Conservation (phyloP, 2,329 filamentous ascomycete species). For the Xylariaceae sp. region DNA sequence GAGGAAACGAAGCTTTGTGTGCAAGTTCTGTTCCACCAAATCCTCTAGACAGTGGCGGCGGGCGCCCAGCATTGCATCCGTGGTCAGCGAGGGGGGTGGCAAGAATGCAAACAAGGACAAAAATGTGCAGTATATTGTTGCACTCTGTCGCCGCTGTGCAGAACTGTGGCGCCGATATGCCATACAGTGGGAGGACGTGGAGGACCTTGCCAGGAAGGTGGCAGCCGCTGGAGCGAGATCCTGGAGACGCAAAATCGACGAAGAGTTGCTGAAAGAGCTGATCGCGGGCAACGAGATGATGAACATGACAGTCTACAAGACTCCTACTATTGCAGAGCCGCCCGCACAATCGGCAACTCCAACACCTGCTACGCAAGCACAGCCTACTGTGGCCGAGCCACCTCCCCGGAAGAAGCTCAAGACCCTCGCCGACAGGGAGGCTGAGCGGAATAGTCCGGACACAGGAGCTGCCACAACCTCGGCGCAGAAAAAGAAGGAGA, state of each 20-base stretch:
- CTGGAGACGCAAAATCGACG: constrained; percentile 84
- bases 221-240: constrained; percentile 70
- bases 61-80: constrained; percentile 69
- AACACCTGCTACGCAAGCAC: constrained; percentile 19
- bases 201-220: constrained; percentile 85
- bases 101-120: constrained; percentile 79
- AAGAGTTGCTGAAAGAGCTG: constrained; percentile 76
- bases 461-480: constrained; percentile 32
- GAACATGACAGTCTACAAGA: constrained; percentile 32
- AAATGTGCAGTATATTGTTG: constrained; percentile 63
- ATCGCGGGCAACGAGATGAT: constrained; percentile 56
- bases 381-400: constrained; percentile 37
- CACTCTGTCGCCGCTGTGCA: constrained; percentile 83
- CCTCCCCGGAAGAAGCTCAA: constrained; percentile 59
- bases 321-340: constrained; percentile 22
- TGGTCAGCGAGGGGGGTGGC: constrained; percentile 56
- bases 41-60: constrained; percentile 84
- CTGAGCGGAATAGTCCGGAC: constrained; percentile 39
- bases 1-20: constrained; percentile 78
- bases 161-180: constrained; percentile 93
- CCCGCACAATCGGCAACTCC: constrained; percentile 24
- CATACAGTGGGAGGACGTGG: constrained; percentile 89
- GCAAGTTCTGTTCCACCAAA: constrained; percentile 83
- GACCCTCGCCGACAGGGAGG: constrained; percentile 42
- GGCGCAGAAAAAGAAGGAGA: constrained; percentile 52